Conservation (phyloP, 306 rosid species). For the Prosopis cineraria region DNA sequence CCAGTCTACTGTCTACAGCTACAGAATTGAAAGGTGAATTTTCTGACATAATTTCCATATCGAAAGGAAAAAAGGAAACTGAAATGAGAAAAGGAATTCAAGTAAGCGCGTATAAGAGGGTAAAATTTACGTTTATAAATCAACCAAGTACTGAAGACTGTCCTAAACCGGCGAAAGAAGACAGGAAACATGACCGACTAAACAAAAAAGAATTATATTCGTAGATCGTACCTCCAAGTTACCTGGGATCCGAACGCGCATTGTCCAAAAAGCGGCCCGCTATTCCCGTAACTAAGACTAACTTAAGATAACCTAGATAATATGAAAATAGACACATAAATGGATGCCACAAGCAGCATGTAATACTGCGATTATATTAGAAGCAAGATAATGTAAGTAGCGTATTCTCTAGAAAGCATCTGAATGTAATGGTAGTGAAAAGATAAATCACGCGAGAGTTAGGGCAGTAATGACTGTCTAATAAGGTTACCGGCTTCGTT, state of each 20-base stretch:
- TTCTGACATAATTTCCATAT: neutral
- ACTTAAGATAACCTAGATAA: conserved; percentile 30
- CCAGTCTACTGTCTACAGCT: neutral
- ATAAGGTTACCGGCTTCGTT: conserved; percentile 25
- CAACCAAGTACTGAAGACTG: conserved; percentile 28
- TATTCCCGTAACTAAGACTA: neutral
- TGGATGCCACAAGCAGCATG: neutral
- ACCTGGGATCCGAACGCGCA: conserved; percentile 36
- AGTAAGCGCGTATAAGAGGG: conserved; percentile 21
- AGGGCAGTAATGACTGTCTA: neutral
- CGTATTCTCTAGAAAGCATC: neutral
- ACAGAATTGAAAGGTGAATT: conserved; percentile 1
- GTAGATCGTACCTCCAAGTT: conserved; percentile 29
- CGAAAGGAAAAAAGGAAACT: neutral
- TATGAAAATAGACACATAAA: conserved; percentile 27
- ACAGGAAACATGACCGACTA: neutral
- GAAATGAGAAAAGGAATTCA: neutral
- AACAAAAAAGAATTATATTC: conserved; percentile 2
- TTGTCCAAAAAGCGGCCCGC: conserved; percentile 25
- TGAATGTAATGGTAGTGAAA: neutral
- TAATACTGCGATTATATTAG: neutral
- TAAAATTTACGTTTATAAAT: conserved; percentile 32
- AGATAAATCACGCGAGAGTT: conserved; percentile 10
- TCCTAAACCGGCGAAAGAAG: conserved; percentile 19
- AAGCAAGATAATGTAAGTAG: neutral